phyloP scores from a whole-genome alignment of 352 stramenopile genomes.

The Globisporangium cystogenes region DNA sequence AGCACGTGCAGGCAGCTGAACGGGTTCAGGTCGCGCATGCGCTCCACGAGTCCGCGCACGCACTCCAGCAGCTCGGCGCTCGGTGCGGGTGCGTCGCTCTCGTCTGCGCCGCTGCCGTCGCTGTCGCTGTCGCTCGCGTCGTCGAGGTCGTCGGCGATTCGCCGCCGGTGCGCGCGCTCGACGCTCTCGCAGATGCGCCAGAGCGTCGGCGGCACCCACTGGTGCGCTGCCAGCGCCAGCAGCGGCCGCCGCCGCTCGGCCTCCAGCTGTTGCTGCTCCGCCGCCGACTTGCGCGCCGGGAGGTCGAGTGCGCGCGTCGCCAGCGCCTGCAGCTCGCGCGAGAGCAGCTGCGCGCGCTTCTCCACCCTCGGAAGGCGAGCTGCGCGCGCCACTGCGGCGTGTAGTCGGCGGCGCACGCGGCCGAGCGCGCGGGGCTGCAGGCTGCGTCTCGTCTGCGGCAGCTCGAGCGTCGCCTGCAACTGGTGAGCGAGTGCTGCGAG shows the following conservation, averaged over 20 bases:
- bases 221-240: slow-evolving; percentile 19
- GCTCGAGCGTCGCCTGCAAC: not conserved
- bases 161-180: slow-evolving; percentile 5
- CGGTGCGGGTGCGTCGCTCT: not conserved
- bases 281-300: not conserved
- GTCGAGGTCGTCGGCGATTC: not conserved
- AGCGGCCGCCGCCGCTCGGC: not conserved
- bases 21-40: slow-evolving; percentile 22
- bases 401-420: slow-evolving; percentile 1
- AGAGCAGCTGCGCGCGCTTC: not conserved
- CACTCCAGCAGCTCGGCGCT: slow-evolving; percentile 14
- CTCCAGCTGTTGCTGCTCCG: not conserved
- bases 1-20: slow-evolving; percentile 40
- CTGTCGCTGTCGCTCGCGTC: not conserved
- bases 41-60: slow-evolving; percentile 28
- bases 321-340: not conserved
- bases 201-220: slow-evolving; percentile 31
- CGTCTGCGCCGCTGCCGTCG: not conserved
- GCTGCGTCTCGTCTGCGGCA: not conserved
- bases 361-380: not conserved
- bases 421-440: slow-evolving; percentile 3
- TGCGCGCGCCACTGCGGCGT: not conserved
- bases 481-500: slow-evolving; percentile 3
- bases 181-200: slow-evolving; percentile 29
- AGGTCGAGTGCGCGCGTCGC: not conserved